These are phyloP conservation scores for Trametes sanguinea DNA, from an alignment of 768 basidiomycete genomes.

Conservation along the genomic window DNA sequence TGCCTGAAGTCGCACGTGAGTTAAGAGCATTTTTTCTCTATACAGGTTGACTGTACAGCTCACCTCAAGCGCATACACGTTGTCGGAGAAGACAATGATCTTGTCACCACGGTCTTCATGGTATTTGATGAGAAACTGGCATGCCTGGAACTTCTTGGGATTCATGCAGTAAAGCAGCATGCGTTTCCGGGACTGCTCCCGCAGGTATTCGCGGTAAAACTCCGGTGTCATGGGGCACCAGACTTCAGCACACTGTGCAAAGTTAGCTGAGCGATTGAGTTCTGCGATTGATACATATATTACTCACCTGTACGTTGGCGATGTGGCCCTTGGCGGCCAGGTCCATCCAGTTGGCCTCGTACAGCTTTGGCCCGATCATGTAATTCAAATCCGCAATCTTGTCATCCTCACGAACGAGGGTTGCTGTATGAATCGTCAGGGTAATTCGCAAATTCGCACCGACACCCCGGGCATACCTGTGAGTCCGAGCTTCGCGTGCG, in stretches of 20 bases:
- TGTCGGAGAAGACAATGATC: conserved; percentile 99
- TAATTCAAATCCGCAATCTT: conserved; percentile 99
- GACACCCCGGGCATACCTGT: conserved; percentile 61
- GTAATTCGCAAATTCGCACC: not conserved
- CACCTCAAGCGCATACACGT: conserved; percentile 95
- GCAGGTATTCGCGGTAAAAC: conserved; percentile 96
- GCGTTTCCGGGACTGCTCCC: conserved; percentile 88
- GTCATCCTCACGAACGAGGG: conserved; percentile 97
- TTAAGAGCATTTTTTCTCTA: not conserved
- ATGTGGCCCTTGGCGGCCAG: conserved; percentile 99
- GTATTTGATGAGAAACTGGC: conserved; percentile 97
- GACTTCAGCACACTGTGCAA: conserved; percentile 89
- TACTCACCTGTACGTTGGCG: conserved; percentile 93
- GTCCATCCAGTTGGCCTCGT: conserved; percentile 99
- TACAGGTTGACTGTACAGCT: conserved; percentile 12
- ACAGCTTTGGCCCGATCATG: conserved; percentile 98
- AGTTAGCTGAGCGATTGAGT: not conserved
- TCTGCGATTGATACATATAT: not conserved
- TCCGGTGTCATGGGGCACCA: conserved; percentile 99
- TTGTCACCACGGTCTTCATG: conserved; percentile 98
- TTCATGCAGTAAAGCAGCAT: conserved; percentile 99
- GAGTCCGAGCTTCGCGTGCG: conserved; percentile 96
- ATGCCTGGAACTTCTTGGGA: conserved; percentile 98
- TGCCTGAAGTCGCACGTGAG: no score
- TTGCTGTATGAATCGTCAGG: conserved; percentile 54